Percentiles rank a stretch among this genome's conserved stretches.
phyloP scores from a whole-genome alignment of 2,329 filamentous ascomycete species.

The Microsporum audouinii region DNA sequence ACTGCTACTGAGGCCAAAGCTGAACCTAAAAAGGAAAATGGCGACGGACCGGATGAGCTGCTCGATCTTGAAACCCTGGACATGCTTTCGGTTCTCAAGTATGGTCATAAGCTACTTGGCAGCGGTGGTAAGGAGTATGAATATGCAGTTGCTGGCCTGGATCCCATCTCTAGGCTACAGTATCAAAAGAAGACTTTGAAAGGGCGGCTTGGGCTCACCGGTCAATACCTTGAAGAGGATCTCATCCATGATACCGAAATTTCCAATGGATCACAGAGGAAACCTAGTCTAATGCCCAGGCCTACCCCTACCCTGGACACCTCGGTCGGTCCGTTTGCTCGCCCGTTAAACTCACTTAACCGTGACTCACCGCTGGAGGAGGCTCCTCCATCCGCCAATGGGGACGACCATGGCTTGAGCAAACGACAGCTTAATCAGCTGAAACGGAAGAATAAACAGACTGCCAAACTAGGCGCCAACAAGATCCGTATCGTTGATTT shows the following conservation, averaged over 20 bases:
- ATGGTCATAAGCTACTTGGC: constrained; percentile 72
- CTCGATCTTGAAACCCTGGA: constrained; percentile 66
- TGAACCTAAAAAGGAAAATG: constrained; percentile 30
- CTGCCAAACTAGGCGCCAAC: constrained; percentile 76
- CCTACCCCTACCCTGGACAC: constrained; percentile 42
- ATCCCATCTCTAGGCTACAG: constrained; percentile 65
- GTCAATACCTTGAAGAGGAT: constrained; percentile 75
- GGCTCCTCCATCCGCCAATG: constrained; percentile 30
- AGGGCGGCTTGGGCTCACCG: constrained; percentile 70
- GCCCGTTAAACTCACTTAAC: constrained; percentile 36
- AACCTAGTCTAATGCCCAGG: not conserved
- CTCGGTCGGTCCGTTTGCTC: constrained; percentile 30
- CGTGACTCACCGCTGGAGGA: constrained; percentile 33
- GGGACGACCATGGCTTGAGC: constrained; percentile 65
- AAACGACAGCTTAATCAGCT: constrained; percentile 88
- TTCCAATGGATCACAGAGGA: not conserved
- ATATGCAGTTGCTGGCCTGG: constrained; percentile 68
- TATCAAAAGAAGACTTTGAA: constrained; percentile 83
- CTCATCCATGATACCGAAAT: constrained; percentile 54
- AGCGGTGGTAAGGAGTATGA: constrained; percentile 74
- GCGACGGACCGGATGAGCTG: constrained; percentile 42
- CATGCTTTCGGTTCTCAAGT: constrained; percentile 64
- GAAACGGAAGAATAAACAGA: constrained; percentile 85
- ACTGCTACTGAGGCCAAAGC: constrained; percentile 21
- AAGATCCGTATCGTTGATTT: constrained; percentile 87